These are phyloP conservation scores for Beauveria bassiana DNA, from an alignment of 2,329 filamentous ascomycete species.

Conservation along the genomic window DNA sequence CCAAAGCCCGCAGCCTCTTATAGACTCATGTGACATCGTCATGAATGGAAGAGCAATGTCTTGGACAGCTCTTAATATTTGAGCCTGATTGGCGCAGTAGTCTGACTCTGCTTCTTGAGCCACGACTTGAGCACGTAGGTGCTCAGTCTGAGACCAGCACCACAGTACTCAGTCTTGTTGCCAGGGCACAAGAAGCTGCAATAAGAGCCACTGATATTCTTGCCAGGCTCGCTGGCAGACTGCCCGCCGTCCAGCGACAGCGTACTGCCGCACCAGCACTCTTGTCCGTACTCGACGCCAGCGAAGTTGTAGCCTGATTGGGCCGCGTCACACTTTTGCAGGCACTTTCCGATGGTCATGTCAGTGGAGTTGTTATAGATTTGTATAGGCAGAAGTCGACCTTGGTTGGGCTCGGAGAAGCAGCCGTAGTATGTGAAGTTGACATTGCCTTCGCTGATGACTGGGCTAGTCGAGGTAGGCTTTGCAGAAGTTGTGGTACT, in stretches of 20 bases:
- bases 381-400: slow-evolving; percentile 24
- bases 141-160: slow-evolving; percentile 23
- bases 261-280: slow-evolving; percentile 30
- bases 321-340: slow-evolving; percentile 21
- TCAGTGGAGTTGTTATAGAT: slow-evolving; percentile 22
- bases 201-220: slow-evolving; percentile 22
- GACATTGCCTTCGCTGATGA: slow-evolving; percentile 25
- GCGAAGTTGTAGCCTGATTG: slow-evolving; percentile 24
- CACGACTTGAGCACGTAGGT: slow-evolving; percentile 21
- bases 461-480: slow-evolving; percentile 19
- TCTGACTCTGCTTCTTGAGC: not conserved
- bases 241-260: slow-evolving; percentile 21
- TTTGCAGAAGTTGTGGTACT: slow-evolving; percentile 12
- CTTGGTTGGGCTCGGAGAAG: slow-evolving; percentile 24
- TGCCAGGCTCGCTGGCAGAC: slow-evolving; percentile 17
- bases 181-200: slow-evolving; percentile 29
- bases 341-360: slow-evolving; percentile 28
- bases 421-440: slow-evolving; percentile 32
- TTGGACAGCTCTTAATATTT: not conserved
- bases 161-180: slow-evolving; percentile 24
- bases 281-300: slow-evolving; percentile 30
- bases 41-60: not conserved
- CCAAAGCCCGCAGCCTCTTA: too few species aligned
- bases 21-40: not conserved
- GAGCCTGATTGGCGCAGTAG: not conserved